These are phyloP conservation scores for Nannochloropsis granulata DNA, from an alignment of 108 stramenopile species.

Conservation along the genomic window DNA sequence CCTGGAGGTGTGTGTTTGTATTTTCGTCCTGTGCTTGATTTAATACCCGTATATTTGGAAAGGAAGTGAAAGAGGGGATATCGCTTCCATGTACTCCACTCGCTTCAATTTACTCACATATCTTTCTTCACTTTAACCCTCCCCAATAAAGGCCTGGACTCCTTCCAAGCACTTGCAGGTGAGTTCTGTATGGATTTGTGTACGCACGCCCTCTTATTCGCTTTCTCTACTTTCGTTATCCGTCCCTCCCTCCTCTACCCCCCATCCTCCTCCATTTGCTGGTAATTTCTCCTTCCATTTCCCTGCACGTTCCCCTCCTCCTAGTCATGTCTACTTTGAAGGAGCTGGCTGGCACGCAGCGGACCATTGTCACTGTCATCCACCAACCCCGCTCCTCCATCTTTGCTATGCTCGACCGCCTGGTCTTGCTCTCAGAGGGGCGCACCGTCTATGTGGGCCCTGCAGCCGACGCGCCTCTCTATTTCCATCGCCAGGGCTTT, in stretches of 20 bases:
- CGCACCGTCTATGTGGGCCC: conserved; percentile 29
- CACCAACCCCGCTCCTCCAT: conserved; percentile 38
- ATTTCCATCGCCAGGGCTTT: conserved; percentile 5
- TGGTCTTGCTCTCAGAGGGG: conserved; percentile 33
- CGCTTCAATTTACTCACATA: too few species aligned
- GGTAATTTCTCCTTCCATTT: not conserved
- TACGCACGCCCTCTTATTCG: too few species aligned
- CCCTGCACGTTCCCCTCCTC: not conserved
- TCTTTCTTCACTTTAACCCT: too few species aligned
- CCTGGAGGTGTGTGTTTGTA: too few species aligned
- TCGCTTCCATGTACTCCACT: too few species aligned
- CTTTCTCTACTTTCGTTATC: not conserved
- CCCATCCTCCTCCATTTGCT: not conserved
- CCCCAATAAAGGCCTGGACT: not conserved
- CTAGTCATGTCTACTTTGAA: not conserved
- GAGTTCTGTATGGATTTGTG: not conserved
- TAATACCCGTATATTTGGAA: too few species aligned
- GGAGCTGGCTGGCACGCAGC: not conserved
- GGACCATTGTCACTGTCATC: conserved; percentile 36
- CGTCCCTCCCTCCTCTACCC: not conserved
- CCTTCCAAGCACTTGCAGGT: not conserved
- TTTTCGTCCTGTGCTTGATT: too few species aligned
- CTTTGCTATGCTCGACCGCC: conserved; percentile 31
- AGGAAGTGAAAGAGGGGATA: too few species aligned
- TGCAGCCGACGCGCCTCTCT: not conserved